Evolutionary conservation across 192 early-diverging fungal species (phyloP).

Genomic region (Cladochytrium replicatum): DNA sequence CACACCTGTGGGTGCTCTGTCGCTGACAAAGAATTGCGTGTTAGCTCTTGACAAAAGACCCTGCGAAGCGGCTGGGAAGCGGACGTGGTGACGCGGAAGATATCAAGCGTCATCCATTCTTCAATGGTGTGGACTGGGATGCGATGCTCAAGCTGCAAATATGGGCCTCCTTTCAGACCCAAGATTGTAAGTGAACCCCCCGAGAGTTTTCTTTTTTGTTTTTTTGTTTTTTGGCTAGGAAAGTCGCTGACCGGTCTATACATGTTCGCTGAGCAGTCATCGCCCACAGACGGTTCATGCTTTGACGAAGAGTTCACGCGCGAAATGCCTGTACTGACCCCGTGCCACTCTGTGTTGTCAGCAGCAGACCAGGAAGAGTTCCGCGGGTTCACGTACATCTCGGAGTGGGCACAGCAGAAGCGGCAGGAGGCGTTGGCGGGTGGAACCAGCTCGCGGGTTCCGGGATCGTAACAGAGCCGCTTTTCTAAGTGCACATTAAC

Average conservation of each 20-base stretch:
- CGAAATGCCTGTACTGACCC: conserved; percentile 87
- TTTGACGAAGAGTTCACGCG: conserved; percentile 98
- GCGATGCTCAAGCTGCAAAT: conserved; percentile 79
- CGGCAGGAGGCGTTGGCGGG: conserved; percentile 1
- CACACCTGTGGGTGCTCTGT: conserved; percentile 7
- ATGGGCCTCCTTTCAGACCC: conserved; percentile 84
- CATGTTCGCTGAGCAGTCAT: conserved; percentile 27
- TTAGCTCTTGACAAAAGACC: conserved; percentile 80
- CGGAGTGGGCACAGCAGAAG: conserved; percentile 53
- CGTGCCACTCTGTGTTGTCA: conserved; percentile 72
- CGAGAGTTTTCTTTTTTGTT: neutral
- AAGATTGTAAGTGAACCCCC: conserved; percentile 71
- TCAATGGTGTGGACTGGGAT: conserved; percentile 92
- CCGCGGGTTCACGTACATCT: conserved; percentile 81
- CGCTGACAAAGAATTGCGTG: neutral
- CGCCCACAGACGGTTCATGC: conserved; percentile 85
- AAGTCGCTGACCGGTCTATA: conserved; percentile 2
- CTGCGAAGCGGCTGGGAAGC: conserved; percentile 71
- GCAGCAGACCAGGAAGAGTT: conserved; percentile 89
- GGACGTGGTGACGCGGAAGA: conserved; percentile 81
- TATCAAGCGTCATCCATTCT: conserved; percentile 90
- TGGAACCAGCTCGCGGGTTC: too few species aligned
- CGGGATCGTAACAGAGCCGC: too few species aligned
- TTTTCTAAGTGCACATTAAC: too few species aligned
- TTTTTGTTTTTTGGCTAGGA: neutral